Percentiles rank a stretch among this genome's conserved stretches.
phyloP scores from a whole-genome alignment of 768 basidiomycete genomes.

The Phanerodontia chrysosporium region DNA sequence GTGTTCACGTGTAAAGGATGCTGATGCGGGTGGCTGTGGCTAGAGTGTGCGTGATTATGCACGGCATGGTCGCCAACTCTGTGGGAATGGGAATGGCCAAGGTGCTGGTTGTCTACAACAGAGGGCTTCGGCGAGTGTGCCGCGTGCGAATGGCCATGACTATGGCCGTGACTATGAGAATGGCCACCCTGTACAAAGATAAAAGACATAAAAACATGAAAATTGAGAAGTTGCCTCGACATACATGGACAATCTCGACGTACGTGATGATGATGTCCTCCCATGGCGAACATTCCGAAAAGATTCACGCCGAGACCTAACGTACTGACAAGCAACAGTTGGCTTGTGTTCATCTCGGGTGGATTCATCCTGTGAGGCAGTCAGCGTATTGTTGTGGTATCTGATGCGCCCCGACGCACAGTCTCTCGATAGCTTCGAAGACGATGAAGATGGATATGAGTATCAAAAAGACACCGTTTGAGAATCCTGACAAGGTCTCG shows the following conservation, averaged over 20 bases:
- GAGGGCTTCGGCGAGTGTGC: neutral
- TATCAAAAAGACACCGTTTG: slow-evolving; percentile 92
- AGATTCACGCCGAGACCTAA: slow-evolving; percentile 91
- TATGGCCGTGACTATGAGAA: slow-evolving; percentile 19
- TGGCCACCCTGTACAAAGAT: slow-evolving; percentile 37
- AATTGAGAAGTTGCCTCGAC: no score
- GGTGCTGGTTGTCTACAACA: slow-evolving; percentile 7
- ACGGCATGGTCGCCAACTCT: slow-evolving; percentile 4
- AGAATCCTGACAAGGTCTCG: slow-evolving; percentile 96
- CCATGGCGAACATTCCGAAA: slow-evolving; percentile 99
- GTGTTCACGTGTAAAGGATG: slow-evolving; percentile 22
- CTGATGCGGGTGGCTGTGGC: slow-evolving; percentile 17
- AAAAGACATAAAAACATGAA: neutral
- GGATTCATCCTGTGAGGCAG: slow-evolving; percentile 65
- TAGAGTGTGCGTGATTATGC: slow-evolving; percentile 5
- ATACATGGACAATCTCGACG: no score
- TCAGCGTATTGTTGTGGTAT: neutral
- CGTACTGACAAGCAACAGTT: slow-evolving; percentile 83
- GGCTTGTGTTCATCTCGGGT: slow-evolving; percentile 96
- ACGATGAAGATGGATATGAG: slow-evolving; percentile 97
- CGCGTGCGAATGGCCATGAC: neutral
- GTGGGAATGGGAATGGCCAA: slow-evolving; percentile 3
- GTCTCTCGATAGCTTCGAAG: slow-evolving; percentile 93
- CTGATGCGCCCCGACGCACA: slow-evolving; percentile 43
- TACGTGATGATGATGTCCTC: slow-evolving; percentile 89